Percentiles rank a stretch among this genome's conserved stretches.
Conservation (phyloP, 1,284 basidiomycete genomes). For the Trichosporon asahii region DNA sequence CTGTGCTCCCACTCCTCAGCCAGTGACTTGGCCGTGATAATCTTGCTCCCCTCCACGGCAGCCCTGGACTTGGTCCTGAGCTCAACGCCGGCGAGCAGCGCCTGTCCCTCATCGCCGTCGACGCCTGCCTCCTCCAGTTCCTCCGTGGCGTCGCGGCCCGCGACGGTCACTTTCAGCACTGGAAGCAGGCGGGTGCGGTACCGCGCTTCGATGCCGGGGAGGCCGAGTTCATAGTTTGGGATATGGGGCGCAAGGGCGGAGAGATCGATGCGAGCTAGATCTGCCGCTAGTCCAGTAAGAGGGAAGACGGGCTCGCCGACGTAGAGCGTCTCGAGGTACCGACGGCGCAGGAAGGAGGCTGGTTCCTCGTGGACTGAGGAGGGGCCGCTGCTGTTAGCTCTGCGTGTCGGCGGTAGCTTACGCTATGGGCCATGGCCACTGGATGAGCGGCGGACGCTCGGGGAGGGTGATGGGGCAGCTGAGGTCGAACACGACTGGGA, state of each 20-base stretch:
- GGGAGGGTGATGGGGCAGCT: slow-evolving; percentile 35
- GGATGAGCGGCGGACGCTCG: slow-evolving; percentile 12
- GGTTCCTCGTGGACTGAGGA: slow-evolving; percentile 11
- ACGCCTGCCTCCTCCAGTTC: slow-evolving; percentile 10
- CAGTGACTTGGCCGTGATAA: slow-evolving; percentile 26
- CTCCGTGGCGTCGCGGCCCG: not conserved
- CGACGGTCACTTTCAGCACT: slow-evolving; percentile 13
- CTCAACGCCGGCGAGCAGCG: slow-evolving; percentile 27
- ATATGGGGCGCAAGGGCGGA: slow-evolving; percentile 1
- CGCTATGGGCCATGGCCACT: slow-evolving; percentile 36
- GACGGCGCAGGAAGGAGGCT: slow-evolving; percentile 12
- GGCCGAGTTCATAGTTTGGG: not conserved
- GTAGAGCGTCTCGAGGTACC: slow-evolving; percentile 43
- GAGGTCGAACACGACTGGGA: slow-evolving; percentile 37
- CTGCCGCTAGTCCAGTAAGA: slow-evolving; percentile 30
- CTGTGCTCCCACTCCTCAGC: slow-evolving; percentile 39
- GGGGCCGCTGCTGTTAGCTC: slow-evolving; percentile 27
- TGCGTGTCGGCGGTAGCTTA: slow-evolving; percentile 19
- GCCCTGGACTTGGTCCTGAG: slow-evolving; percentile 26
- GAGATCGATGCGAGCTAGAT: slow-evolving; percentile 24
- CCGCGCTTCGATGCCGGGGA: slow-evolving; percentile 27
- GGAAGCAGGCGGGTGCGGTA: slow-evolving; percentile 34
- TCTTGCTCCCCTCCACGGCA: slow-evolving; percentile 28
- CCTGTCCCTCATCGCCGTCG: slow-evolving; percentile 18
- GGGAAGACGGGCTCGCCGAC: slow-evolving; percentile 39